A percentile compares a stretch with the other conserved stretches of the same genome.
These are phyloP conservation scores for Strigomonas galati DNA, from an alignment of 208 protist genomes.

Conservation along the genomic window DNA sequence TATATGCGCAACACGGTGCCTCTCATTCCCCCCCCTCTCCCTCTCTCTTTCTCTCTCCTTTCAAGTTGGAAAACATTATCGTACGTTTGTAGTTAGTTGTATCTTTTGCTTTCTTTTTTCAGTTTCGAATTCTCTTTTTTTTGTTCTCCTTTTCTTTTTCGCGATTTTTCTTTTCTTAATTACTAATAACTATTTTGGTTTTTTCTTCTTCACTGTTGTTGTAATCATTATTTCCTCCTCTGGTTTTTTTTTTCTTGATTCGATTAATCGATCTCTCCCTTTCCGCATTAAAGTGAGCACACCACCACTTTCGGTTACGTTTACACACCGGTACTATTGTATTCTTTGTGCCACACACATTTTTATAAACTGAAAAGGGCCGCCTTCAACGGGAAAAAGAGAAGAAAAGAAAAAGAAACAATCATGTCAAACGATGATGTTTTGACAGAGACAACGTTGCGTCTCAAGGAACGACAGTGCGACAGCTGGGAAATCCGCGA, in stretches of 20 bases:
- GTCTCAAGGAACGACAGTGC: slow-evolving; percentile 19
- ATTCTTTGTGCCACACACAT: too few species aligned
- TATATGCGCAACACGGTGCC: too few species aligned
- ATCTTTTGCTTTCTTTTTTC: not conserved
- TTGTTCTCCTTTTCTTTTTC: slow-evolving; percentile 8
- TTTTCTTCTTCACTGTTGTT: not conserved
- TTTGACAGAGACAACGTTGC: not conserved
- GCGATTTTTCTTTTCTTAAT: slow-evolving; percentile 5
- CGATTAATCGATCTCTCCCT: not conserved
- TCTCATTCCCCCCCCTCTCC: not conserved
- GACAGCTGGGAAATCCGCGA: slow-evolving; percentile 72
- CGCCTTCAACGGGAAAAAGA: too few species aligned
- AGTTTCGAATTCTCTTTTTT: slow-evolving; percentile 8
- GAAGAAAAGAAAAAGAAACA: not conserved
- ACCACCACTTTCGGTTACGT: too few species aligned
- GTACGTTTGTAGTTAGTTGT: not conserved
- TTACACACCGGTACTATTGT: too few species aligned
- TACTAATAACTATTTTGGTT: not conserved
- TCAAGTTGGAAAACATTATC: not conserved
- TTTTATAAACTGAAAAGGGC: too few species aligned
- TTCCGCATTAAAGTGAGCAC: not conserved
- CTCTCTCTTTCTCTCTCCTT: not conserved
- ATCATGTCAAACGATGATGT: slow-evolving; percentile 5
- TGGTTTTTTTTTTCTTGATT: not conserved
- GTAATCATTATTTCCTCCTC: not conserved